Base-by-base conservation (phyloP, 768 basidiomycete species). In the Lentinula sp. region DNA sequence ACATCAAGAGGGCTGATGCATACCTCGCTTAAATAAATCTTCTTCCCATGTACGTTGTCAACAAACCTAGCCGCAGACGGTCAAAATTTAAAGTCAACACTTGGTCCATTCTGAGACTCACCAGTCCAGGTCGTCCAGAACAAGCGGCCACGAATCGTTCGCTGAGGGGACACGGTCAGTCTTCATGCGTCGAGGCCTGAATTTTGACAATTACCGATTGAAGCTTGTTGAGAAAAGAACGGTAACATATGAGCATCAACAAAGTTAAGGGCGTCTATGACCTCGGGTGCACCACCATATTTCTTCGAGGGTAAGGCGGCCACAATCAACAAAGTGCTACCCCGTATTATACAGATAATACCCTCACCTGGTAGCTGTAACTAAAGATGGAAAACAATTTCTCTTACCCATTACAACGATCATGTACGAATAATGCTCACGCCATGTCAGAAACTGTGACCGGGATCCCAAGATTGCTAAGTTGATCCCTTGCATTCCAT, bases 21-120 rank as follows among this genome's bases (percentile, higher is more conserved):
- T 45, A 84, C 89, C 79, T 91, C 80, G 65, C 82, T 85, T 40
- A 89, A 75, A 66, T 87, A 87, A 68, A 90, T 87, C 72, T 91
- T 91, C 76, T 90, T 90, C 10, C 82, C 83, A 34, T 80, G 67
- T 4, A 82, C 84, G 57, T 86, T 78, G n/a, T 75, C 67, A 42
- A 86, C 77, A 66, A 91, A 91, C 59, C 59, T 60, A 51, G 10
- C n/a, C 4, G 46, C 34, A 49, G 9, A 15, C 5, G 34, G 5
- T 18, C 11, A 6, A 43, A 4, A 28, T 31, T 2, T 1, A 6
- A 10, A 43, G 0, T 34, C 21, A 37, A 23, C 23, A 48, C 13
- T 28, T 28, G 23, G 32, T 16, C 7, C 13, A 39, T 6, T 8
- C 37, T 39, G 37, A 39, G 7, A 60, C 59, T 42, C 28, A 52